Base-by-base conservation (phyloP, 768 basidiomycete genomes). In the Termitomyces heimii region DNA sequence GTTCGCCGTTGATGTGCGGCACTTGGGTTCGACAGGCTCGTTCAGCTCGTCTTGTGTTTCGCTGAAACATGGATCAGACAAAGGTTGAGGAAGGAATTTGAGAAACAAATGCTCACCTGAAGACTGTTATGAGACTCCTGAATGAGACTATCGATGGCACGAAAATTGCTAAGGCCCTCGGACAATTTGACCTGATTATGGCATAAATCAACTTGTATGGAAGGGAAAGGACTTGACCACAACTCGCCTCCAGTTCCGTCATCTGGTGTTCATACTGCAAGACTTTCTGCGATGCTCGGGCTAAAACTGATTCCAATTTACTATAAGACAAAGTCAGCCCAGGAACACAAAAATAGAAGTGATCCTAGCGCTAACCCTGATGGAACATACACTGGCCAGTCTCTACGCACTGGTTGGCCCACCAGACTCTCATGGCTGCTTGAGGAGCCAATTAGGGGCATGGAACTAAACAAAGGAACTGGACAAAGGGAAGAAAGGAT, bases 81-180 rank as follows among this genome's bases (percentile, higher is more conserved):
- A 20, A 16, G 13, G 14, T 32, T 10, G 22, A 52, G 18, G 6
- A 51, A 29, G 37, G 3, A 24, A 49, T 50, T 39, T 34, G 5
- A 37, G 28, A 28, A 22, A 42, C 32, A 18, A 4, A 49, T 18
- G 69, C 77, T 56, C 34, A 86, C 89, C 65, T 85, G 81, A 32
- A 91, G 74, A 48, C 77, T 78, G 60, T 72, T 75, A 54, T 82
- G 79, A 4, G 86, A 81, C 53, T 88, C 87, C 60, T 83, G 82
- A 34, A 91, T 75, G 26, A 83, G 78, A 59, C 80, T 79, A 61
- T 91, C 86, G 59, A 91, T 84, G 18, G 85, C 84, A 54, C 86
- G 76, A 54, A 89, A 89, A 65, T 90, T 90, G 63, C 84, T 84
- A 54, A 91, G 72, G 65, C 84, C 81, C 62, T 88, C 84, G 40